Base-by-base conservation (phyloP, 177 flowering plant genomes). In the Vitis hybrid region DNA sequence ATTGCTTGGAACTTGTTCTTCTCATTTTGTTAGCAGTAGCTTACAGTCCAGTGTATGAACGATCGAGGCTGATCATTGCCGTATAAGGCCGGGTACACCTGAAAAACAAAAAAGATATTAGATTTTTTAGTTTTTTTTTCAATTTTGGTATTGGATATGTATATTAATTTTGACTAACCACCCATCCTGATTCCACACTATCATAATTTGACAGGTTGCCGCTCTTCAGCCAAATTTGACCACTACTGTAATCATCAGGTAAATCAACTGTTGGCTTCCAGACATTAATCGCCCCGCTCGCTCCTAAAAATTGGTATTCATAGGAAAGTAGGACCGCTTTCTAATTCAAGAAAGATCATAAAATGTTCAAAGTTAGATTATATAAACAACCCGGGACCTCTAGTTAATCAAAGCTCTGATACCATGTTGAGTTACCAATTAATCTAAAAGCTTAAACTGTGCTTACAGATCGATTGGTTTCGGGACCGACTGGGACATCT, bases 141-240 rank as follows among this genome's bases (percentile, higher is more conserved):
- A 26, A 26, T 26, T 26, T 26, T 26, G 5, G 0, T 3, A 26
- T 26, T 3, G 5, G 29, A 26, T 26, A 26, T 15, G 12, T 48
- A 7, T 39, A 4, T 12, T 0, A 10, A 52, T 31, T 20, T 60
- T 9, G n/a, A 69, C 70, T 64, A 31, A 77, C 80, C 74, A 62
- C n/a, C 80, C 80, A 77, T 55, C 80, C 80, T 18, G 75, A 51
- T 69, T 77, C 80, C 1, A 74, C 51, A n/a, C 75, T 74, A 51
- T 77, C 75, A 18, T 66, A 66, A 26, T 51, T 16, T 58, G 1
- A 20, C 55, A n/a, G 69, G 60, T 26, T 26, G 18, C 80, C 77
- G 16, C 31, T 51, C 14, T 31, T 49, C 0, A 74, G 18, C 77
- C 74, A 74, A 7, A 77, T 70, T 53, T 77, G 77, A 29, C 58